Base-by-base conservation (phyloP, 352 stramenopile genomes). In the Globisporangium parvum region DNA sequence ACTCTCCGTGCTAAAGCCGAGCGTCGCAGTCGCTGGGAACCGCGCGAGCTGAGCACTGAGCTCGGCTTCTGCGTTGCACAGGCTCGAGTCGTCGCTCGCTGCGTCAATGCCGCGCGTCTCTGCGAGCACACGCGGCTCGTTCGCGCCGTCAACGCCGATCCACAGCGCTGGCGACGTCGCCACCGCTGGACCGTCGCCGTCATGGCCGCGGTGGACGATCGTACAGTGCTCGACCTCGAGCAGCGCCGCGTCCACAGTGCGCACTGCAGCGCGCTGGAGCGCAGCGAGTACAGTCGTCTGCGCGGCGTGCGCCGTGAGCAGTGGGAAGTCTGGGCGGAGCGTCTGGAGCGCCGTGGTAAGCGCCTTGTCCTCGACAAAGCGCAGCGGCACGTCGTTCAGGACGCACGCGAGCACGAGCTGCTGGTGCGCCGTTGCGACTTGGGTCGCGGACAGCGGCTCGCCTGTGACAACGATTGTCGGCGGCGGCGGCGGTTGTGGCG, bases 381-480 rank as follows among this genome's bases (percentile, higher is more conserved):
- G 14, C 9, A 71, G 48, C 17, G 68, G 69, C 18, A 75, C 57
- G 35, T 69, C 56, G 47, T 72, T 62, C 37, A 76, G 45, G 24
- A 84, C 58, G 53, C 66, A 79, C 31, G 73, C 69, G 9, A 80
- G 63, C 48, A 74, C 69, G 35, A 84, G 57, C 33, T 77, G 61
- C 39, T 75, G 69, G 26, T 75, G 60, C 53, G 75, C 63, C 6
- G 31, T 44, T 35, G 54, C 50, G 14, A 53, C 57, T 23, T 66
- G 55, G 23, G 48, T 24, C 40, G 56, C 35, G 0, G 41, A 44
- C 37, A 51, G 48, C n/a, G 33, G 31, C 20, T 18, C 21, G 1
- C 3, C 31, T 12, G 31, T 11, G 10, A 40, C 42, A 12, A 57
- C 11, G 6, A 20, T 45, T 8, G 50, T 46, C 20, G 17, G 11